Conservation (phyloP, 306 rosid genomes). For the Prunus armeniaca region DNA sequence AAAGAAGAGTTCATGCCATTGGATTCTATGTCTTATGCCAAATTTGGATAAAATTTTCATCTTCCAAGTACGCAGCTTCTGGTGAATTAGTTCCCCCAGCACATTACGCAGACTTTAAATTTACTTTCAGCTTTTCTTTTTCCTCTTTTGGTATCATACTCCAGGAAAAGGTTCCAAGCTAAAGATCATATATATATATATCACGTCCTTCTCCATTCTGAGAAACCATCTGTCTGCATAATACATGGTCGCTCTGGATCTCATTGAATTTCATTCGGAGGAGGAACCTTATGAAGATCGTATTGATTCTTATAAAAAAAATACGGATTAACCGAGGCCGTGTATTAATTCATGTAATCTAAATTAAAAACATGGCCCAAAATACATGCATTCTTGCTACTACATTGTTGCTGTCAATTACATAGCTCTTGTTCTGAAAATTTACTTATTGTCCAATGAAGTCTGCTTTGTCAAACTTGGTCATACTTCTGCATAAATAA, state of each 20-base stretch:
- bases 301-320: neutral
- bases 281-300: neutral
- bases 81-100: constrained; percentile 52
- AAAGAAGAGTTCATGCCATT: neutral
- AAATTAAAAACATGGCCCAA: neutral
- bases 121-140: neutral
- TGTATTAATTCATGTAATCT: too few species aligned
- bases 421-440: too few species aligned
- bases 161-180: constrained; percentile 21
- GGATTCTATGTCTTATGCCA: neutral
- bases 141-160: constrained; percentile 25
- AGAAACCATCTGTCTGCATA: too few species aligned
- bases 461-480: neutral
- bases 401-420: neutral
- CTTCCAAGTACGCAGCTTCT: constrained; percentile 26
- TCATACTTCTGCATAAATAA: too few species aligned
- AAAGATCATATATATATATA: constrained; percentile 9
- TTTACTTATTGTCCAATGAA: neutral
- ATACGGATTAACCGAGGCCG: too few species aligned
- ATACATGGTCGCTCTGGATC: neutral
- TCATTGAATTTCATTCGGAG: neutral
- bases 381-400: neutral
- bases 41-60: constrained; percentile 8
- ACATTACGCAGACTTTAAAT: constrained; percentile 25
- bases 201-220: too few species aligned